Conservation (phyloP, 2,329 filamentous ascomycete genomes). For the Colletotrichum cuscutae region DNA sequence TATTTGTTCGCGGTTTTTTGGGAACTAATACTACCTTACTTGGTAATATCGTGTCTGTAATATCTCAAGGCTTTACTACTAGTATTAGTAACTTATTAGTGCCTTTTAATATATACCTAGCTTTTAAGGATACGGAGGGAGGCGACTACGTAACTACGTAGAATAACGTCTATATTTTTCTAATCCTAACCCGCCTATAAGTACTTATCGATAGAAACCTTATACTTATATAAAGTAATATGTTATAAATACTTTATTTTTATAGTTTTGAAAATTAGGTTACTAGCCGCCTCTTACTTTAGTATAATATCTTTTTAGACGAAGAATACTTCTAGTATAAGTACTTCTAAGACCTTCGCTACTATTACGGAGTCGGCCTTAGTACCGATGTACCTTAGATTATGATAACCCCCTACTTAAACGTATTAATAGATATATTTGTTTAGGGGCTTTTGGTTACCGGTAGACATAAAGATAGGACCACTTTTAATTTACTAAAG, state of each 20-base stretch:
- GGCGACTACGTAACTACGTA: conserved; percentile 57
- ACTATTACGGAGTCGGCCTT: conserved; percentile 73
- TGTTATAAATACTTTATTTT: conserved; percentile 72
- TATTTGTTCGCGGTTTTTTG: conserved; percentile 71
- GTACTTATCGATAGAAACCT: conserved; percentile 63
- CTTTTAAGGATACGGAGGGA: conserved; percentile 64
- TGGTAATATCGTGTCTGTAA: conserved; percentile 68
- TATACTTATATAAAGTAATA: conserved; percentile 62
- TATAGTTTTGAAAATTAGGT: conserved; percentile 79
- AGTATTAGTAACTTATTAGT: conserved; percentile 71
- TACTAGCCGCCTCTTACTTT: conserved; percentile 68
- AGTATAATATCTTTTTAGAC: conserved; percentile 70
- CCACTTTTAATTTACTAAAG: conserved; percentile 60
- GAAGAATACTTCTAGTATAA: conserved; percentile 72
- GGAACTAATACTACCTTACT: conserved; percentile 63
- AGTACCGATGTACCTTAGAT: conserved; percentile 63
- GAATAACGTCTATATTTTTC: conserved; percentile 63
- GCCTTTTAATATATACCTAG: conserved; percentile 71
- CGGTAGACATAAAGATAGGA: conserved; percentile 58
- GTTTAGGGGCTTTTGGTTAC: conserved; percentile 59
- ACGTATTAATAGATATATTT: conserved; percentile 63
- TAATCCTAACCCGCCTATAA: conserved; percentile 65
- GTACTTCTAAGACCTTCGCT: conserved; percentile 74
- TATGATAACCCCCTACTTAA: conserved; percentile 71
- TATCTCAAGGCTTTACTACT: conserved; percentile 59